Evolutionary conservation across 768 basidiomycete genomes (phyloP).

Genomic region (Tulasnella sp.): DNA sequence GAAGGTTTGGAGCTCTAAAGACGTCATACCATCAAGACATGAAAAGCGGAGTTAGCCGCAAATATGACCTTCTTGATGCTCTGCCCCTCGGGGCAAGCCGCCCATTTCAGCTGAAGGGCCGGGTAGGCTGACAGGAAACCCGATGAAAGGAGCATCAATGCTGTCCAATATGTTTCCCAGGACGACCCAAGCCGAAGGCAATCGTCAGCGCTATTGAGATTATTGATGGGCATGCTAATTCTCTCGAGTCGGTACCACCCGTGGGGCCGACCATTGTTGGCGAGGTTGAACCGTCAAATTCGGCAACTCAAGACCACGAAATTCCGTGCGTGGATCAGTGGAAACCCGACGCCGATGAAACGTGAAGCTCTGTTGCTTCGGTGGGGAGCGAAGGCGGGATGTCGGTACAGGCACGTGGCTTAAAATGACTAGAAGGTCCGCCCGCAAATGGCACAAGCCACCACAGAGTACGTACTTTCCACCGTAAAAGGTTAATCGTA

Average conservation of each 20-base stretch:
- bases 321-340: not conserved
- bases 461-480: not conserved
- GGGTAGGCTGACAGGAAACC: not conserved
- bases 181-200: not conserved
- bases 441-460: not conserved
- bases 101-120: not conserved
- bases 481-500: slow-evolving; percentile 6
- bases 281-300: not conserved
- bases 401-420: not conserved
- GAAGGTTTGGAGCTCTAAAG: not conserved
- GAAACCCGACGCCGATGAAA: not conserved
- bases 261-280: not conserved
- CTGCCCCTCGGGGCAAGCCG: not conserved
- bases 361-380: not conserved
- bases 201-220: not conserved
- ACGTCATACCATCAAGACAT: not conserved
- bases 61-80: not conserved
- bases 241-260: not conserved
- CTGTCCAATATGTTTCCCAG: not conserved
- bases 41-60: not conserved
- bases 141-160: not conserved
- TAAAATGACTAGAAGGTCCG: not conserved
- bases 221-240: not conserved
- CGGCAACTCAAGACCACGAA: not conserved
- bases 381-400: not conserved